These are phyloP conservation scores for Mycena vitilis DNA, from an alignment of 768 basidiomycete genomes.

Conservation along the genomic window DNA sequence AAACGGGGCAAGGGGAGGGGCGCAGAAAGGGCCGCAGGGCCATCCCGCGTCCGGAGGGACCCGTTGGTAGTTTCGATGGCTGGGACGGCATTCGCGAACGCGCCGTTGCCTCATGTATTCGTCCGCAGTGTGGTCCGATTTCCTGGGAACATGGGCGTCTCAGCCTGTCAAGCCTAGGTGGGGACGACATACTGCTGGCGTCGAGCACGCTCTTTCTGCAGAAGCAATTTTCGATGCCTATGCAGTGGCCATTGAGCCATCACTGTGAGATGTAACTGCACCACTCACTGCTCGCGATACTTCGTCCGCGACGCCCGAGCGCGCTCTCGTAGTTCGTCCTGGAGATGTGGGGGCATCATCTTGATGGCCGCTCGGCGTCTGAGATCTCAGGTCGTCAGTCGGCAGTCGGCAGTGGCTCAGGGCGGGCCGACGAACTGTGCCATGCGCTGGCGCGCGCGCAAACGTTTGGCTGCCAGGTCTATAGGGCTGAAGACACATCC, in stretches of 20 bases:
- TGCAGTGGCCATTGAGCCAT: too few species aligned
- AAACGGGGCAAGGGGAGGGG: too few species aligned
- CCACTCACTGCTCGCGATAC: conserved; percentile 1
- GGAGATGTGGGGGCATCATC: not conserved
- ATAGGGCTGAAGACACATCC: too few species aligned
- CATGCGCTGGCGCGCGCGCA: not conserved
- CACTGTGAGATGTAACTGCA: too few species aligned
- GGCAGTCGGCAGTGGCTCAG: not conserved
- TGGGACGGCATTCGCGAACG: not conserved
- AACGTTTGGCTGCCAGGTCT: not conserved
- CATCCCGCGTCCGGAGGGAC: too few species aligned
- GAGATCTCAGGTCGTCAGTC: not conserved
- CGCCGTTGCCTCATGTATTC: not conserved
- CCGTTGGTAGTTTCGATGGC: not conserved
- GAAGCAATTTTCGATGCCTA: not conserved
- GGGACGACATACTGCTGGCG: not conserved
- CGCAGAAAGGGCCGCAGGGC: too few species aligned
- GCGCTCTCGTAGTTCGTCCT: not conserved
- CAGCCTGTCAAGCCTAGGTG: not conserved
- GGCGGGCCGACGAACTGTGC: not conserved
- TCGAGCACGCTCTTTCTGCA: not conserved
- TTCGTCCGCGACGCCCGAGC: not conserved
- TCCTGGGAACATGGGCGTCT: not conserved
- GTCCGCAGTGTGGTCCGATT: not conserved
- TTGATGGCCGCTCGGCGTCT: conserved; percentile 7